These are phyloP conservation scores for Scortechinia acanthostroma DNA, from an alignment of 2,329 filamentous ascomycete species.

Conservation along the genomic window DNA sequence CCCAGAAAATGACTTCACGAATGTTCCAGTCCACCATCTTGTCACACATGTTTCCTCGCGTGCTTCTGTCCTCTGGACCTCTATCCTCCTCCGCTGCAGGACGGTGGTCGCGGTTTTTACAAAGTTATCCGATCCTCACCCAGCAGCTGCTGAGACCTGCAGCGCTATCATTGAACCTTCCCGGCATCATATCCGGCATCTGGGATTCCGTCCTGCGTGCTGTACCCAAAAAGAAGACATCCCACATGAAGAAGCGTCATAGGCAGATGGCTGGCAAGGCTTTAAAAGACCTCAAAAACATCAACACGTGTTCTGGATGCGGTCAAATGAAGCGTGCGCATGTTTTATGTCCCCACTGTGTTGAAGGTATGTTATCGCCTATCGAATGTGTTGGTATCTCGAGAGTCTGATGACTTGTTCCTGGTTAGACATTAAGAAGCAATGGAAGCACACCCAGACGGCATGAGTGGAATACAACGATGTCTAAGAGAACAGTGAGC, in stretches of 20 bases:
- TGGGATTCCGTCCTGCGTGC: slow-evolving; percentile 90
- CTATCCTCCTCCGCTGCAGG: neutral
- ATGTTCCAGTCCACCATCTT: neutral
- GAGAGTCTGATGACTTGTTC: slow-evolving; percentile 3
- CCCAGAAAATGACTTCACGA: neutral
- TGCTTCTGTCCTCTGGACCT: too few relatives aligned
- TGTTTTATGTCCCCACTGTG: slow-evolving; percentile 79
- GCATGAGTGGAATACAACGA: slow-evolving; percentile 11
- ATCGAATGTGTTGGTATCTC: too few relatives aligned
- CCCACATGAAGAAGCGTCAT: slow-evolving; percentile 87
- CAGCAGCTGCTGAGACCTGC: slow-evolving; percentile 51
- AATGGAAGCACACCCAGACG: slow-evolving; percentile 27
- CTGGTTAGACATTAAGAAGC: slow-evolving; percentile 29
- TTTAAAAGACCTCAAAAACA: slow-evolving; percentile 77
- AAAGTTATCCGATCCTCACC: slow-evolving; percentile 31
- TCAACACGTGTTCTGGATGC: slow-evolving; percentile 86
- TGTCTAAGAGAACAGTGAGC: too few relatives aligned
- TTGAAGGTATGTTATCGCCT: slow-evolving; percentile 71
- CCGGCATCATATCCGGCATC: slow-evolving; percentile 69
- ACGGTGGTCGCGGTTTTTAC: neutral
- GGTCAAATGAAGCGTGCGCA: slow-evolving; percentile 84
- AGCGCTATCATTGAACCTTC: slow-evolving; percentile 52
- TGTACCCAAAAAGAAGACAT: slow-evolving; percentile 98
- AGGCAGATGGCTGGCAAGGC: slow-evolving; percentile 94
- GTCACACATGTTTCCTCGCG: neutral